Conservation (phyloP, 148 eudicot species). For the Pouteria glomerata region DNA sequence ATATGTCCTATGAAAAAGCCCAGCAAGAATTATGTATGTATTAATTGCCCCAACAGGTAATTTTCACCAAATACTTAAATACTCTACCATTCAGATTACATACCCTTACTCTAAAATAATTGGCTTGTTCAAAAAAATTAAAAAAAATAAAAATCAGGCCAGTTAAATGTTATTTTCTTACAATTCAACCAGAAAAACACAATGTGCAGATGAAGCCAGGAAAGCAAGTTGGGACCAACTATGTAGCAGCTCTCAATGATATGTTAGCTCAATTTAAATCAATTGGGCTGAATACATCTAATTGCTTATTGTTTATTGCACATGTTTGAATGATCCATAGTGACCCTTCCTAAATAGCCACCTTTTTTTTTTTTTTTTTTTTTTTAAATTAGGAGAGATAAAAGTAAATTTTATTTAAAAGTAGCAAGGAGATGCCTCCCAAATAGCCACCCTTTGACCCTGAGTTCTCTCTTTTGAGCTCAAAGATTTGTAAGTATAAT, state of each 20-base stretch:
- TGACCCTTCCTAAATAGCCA: too few species aligned
- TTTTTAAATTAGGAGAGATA: too few species aligned
- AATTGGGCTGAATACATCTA: background rate
- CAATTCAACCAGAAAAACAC: background rate
- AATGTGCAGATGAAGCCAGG: background rate
- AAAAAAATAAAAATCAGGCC: background rate
- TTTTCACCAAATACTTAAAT: background rate
- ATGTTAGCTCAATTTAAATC: background rate
- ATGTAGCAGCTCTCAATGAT: background rate
- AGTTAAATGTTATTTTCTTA: background rate
- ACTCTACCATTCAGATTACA: background rate
- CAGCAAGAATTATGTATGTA: background rate
- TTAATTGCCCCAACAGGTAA: background rate
- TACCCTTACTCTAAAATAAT: background rate
- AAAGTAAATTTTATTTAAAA: too few species aligned
- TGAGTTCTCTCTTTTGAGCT: background rate
- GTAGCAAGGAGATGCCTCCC: too few species aligned
- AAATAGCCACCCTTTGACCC: background rate
- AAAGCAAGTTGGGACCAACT: background rate
- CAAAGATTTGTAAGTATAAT: background rate
- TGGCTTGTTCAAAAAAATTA: background rate
- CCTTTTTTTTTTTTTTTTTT: too few species aligned
- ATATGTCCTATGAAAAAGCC: conserved; percentile 2
- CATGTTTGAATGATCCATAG: background rate
- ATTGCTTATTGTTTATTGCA: background rate